Base-by-base conservation (phyloP, 345 rosid genomes). In the Geranium rotundifolium region DNA sequence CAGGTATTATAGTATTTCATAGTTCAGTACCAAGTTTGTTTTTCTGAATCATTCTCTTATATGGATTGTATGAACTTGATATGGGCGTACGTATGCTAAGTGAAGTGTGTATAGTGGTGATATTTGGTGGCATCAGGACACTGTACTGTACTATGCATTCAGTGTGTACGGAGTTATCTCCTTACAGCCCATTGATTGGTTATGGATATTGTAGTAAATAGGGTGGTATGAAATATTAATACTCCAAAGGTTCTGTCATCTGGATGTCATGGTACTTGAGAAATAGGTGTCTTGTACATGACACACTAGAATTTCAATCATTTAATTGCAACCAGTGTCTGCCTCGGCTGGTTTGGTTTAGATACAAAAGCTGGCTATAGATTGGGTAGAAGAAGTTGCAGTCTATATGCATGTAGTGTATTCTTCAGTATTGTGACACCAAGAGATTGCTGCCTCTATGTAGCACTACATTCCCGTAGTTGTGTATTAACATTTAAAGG, bases 1-100 rank as follows among this genome's bases (percentile, higher is more conserved):
- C 41, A 70, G 82, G 82, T 79, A 75, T 61, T 54, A 29, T 7
- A 46, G 20, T 58, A 39, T 72, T 73, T 63, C 57, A 29, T 70
- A 58, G 66, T 64, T 63, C 57, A 64, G 8, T 15, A 4, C 63
- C 65, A 19, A 66, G 17, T 69, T 54, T 20, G 31, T 63, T 29
- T 57, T 59, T 49, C 14, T 58, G 41, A 54, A 60, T 29, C 41
- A 46, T 46, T 46, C 20, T 57, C 55, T 29, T 56, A 39, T 27
- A 41, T 66, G n/a, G 10, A 58, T 55, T 61, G 27, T 29, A 15
- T 54, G 30, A 15, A 31, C 27, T 46, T 60, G 6, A 17, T 60
- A 5, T 54, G 19, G 23, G 30, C 8, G 10, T 18, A 54, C n/a
- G 4, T 65, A 18, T 52, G 29, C 41, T 9, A 52, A 50, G 10